Evolutionary conservation across 352 stramenopile species (phyloP).

Genomic region (Phytophthora pseudosyringae): DNA sequence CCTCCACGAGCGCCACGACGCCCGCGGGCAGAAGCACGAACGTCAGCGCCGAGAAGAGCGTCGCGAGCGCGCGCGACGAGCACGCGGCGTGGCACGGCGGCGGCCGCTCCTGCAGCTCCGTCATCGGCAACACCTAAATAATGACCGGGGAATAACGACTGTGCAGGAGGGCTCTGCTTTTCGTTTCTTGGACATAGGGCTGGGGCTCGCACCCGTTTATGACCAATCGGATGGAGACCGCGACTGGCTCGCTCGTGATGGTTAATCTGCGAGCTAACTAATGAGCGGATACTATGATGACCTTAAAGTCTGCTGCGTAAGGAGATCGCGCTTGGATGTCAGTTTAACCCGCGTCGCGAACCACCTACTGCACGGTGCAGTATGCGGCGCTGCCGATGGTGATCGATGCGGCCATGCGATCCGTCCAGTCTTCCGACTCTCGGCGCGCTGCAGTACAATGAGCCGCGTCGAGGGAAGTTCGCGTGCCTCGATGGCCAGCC

Average conservation of each 20-base stretch:
- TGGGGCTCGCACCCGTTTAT: not conserved
- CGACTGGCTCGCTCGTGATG: constrained; percentile 19
- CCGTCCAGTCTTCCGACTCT: constrained; percentile 7
- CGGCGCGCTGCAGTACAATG: not conserved
- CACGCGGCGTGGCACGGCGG: constrained; percentile 39
- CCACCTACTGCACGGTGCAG: not conserved
- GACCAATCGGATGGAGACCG: constrained; percentile 3
- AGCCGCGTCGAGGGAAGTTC: not conserved
- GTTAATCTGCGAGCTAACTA: no score
- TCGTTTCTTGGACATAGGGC: constrained; percentile 20
- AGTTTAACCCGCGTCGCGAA: not conserved
- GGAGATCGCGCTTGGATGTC: not conserved
- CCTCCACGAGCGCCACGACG: constrained; percentile 47
- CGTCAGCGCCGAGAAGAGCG: constrained; percentile 41
- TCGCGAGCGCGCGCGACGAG: constrained; percentile 17
- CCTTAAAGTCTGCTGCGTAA: not conserved
- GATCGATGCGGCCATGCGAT: not conserved
- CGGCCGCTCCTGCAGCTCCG: constrained; percentile 35
- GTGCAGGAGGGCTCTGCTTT: constrained; percentile 11
- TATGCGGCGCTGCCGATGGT: not conserved
- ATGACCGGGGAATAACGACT: constrained; percentile 27
- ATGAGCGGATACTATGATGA: not conserved
- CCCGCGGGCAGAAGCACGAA: constrained; percentile 35
- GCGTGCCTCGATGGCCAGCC: not conserved
- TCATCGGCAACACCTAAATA: constrained; percentile 28